Evolutionary conservation across 192 early-diverging fungal genomes (phyloP), one percentile per base, ranked within the genome.

Genomic region (Umbelopsis isabellina): DNA sequence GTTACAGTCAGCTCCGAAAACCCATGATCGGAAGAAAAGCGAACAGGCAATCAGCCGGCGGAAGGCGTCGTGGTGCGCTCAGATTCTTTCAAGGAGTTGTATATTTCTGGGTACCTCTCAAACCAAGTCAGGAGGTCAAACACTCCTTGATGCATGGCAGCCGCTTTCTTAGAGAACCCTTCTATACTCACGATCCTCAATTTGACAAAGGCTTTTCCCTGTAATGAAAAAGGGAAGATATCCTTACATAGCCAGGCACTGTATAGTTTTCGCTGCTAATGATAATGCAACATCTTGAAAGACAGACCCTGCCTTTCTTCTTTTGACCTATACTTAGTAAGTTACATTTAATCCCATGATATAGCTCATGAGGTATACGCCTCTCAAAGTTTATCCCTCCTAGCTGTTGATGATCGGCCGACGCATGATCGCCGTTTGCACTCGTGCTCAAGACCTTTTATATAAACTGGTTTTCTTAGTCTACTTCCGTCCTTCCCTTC

Each of bases 351-450:
- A 61, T 61, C 55, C 55, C 55, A 61, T 61, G 55, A 61, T 21
- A 49, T 12, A 61, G 15, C 55, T 61, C 55, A 61, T 61, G 55
- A 61, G 55, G 3, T 61, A 30, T 61, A n/a, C 55, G 55, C 30
- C 55, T 61, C 55, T 5, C 55, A 61, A 61, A 61, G 30, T 25
- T 11, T 61, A 27, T 61, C 51, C 51, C 55, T 61, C 55, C 55
- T 61, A 35, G 25, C 37, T 22, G 27, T 61, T 61, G 55, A 61
- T 61, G 55, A 61, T 61, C 55, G 55, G 33, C 55, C 55, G 55
- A 61, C 55, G 55, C 55, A 61, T 61, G 55, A 61, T 61, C 55
- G 55, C 55, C 55, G 55, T 13, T 25, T 61, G 55, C 30, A 61
- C 55, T 61, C 55, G 55, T 61, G 55, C 30, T 35, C 55, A 2